phyloP scores from a whole-genome alignment of 1,284 basidiomycete species.

The Farysia itapuensis region DNA sequence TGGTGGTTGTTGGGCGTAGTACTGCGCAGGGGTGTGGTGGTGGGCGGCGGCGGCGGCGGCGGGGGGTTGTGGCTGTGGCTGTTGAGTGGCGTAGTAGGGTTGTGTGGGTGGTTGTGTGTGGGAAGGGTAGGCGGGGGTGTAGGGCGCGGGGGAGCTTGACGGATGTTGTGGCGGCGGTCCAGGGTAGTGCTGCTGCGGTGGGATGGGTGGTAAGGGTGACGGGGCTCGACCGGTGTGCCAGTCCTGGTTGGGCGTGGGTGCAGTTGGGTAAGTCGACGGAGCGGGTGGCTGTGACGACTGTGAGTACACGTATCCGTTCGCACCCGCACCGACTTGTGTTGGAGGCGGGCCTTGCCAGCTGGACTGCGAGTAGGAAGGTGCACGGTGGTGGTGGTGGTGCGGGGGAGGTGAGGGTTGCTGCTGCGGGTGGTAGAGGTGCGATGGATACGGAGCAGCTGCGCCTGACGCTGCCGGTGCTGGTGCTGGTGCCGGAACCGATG shows the following conservation, averaged over 20 bases:
- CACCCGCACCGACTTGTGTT: conserved; percentile 2
- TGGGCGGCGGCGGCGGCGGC: not conserved
- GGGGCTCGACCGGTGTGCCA: conserved; percentile 13
- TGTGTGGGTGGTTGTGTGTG: not conserved
- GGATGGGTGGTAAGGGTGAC: conserved; percentile 18
- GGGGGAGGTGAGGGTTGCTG: conserved; percentile 26
- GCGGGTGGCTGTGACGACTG: conserved; percentile 2
- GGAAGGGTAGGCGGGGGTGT: conserved; percentile 2
- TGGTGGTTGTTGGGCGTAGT: not conserved
- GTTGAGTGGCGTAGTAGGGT: conserved; percentile 4
- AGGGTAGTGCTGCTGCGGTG: conserved; percentile 3
- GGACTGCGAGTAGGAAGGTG: conserved; percentile 13
- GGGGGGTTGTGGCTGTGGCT: conserved; percentile 1
- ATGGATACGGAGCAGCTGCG: conserved; percentile 5
- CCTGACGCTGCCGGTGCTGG: conserved; percentile 3
- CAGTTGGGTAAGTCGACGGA: not conserved
- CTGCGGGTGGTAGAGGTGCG: conserved; percentile 18
- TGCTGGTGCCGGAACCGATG: conserved; percentile 4
- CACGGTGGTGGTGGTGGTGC: conserved; percentile 5
- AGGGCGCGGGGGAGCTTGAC: not conserved
- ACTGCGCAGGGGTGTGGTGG: not conserved
- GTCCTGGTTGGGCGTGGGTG: not conserved
- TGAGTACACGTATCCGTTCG: conserved; percentile 24
- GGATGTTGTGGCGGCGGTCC: conserved; percentile 4
- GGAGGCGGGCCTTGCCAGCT: conserved; percentile 16